phyloP scores from a whole-genome alignment of 2,329 filamentous ascomycete species.

The Cladophialophora psammophila region DNA sequence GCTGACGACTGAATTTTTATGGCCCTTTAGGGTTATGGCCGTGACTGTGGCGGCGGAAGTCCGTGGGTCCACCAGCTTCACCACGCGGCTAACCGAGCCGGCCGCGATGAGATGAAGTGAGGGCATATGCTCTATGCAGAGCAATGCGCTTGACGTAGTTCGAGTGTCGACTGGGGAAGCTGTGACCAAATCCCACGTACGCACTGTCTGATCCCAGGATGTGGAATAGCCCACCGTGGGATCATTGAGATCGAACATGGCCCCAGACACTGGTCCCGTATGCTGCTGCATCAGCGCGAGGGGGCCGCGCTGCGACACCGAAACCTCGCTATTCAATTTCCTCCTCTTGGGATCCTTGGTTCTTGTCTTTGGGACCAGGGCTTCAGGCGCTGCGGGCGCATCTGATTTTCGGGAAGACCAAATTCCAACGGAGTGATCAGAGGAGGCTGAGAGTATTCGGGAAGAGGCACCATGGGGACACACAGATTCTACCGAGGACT shows the following conservation, averaged over 20 bases:
- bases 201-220: constrained; percentile 88
- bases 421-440: constrained; percentile 83
- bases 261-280: constrained; percentile 76
- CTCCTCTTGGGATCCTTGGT: constrained; percentile 74
- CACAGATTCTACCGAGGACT: constrained; percentile 74
- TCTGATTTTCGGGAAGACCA: constrained; percentile 84
- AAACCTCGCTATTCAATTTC: constrained; percentile 70
- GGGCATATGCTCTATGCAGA: constrained; percentile 78
- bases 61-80: constrained; percentile 91
- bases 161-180: constrained; percentile 78
- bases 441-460: constrained; percentile 83
- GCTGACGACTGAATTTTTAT: constrained; percentile 75
- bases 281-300: constrained; percentile 76
- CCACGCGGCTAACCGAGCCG: constrained; percentile 83
- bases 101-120: constrained; percentile 70
- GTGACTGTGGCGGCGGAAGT: constrained; percentile 76
- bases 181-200: constrained; percentile 90
- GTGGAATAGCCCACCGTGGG: constrained; percentile 88
- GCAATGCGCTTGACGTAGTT: constrained; percentile 81
- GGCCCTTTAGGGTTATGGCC: constrained; percentile 89
- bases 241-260: constrained; percentile 84
- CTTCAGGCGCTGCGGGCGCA: constrained; percentile 72
- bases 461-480: constrained; percentile 68
- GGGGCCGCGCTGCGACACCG: constrained; percentile 75
- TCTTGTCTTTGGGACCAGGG: constrained; percentile 72